Evolutionary conservation across 2,329 filamentous ascomycete genomes (phyloP), one percentile per base, ranked within the genome.

Genomic region (Herpotrichia juniperi): DNA sequence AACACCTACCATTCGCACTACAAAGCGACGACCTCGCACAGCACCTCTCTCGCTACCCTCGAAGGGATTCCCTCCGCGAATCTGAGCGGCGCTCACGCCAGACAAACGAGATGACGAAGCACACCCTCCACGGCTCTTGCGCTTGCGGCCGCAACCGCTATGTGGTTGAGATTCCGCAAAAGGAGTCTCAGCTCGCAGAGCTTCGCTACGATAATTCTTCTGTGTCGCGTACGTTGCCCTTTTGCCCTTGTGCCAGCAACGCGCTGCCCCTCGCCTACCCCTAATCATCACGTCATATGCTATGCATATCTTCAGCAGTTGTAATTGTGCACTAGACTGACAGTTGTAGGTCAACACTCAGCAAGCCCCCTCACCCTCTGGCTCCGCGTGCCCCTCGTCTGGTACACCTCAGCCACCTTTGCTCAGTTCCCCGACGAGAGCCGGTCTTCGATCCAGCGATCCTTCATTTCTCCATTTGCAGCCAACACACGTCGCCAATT

Each of bases 61-160:
- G 31, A 40, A 39, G 16, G 11, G 16, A 42, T 16, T 12, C 19
- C 34, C 34, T 30, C 30, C 45, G 11, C 32, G 45, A 26, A 10
- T 30, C 45, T 9, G 30, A 47, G 19, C 34, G 21, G 26, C 34
- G 35, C 17, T 14, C 22, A 24, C 35, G 30, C 10, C 39, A 26
- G 45, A 34, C 2, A 16, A 37, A n/a, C 50, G 31, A 32, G 49
- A 68, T 68, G 69, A 67, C 70, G 48, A 58, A 68, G 34, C 70
- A 83, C 54, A 81, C 81, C 32, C 81, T 96, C 51, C 85, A 83
- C 58, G 92, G 92, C 64, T 84, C 87, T 58, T 96, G 93, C 78
- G 87, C 88, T 47, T 97, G 93, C 73, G 91, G 92, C 51, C 86
- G 93, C 55, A 96, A 94, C 68, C 83, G 87, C 68, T 96, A 96